Percentiles rank a stretch among this genome's conserved stretches.
Conservation (phyloP, 306 rosid species). For the Begonia loranthoides region DNA sequence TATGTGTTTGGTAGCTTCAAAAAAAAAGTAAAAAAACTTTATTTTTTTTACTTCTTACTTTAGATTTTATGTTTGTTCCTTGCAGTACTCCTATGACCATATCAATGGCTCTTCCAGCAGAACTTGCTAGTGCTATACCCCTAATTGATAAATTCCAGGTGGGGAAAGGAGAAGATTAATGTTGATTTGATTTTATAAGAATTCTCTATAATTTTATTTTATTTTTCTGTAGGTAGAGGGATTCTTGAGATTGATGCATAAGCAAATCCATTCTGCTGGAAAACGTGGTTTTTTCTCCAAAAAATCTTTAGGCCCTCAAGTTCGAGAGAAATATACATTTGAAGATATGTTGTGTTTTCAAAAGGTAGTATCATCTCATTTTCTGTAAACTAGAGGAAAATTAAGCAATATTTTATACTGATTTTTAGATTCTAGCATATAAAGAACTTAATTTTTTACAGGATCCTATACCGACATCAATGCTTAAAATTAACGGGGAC, state of each 20-base stretch:
- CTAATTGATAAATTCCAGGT: conserved; percentile 85
- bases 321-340: conserved; percentile 63
- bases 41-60: conserved; percentile 2
- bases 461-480: conserved; percentile 85
- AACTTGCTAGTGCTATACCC: conserved; percentile 87
- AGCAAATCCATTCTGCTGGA: conserved; percentile 90
- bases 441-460: conserved; percentile 19
- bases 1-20: background rate
- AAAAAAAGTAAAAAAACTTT: background rate
- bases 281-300: conserved; percentile 86
- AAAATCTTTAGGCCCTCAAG: conserved; percentile 65
- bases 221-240: conserved; percentile 58
- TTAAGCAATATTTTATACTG: too few species aligned
- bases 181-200: conserved; percentile 2
- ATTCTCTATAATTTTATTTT: conserved; percentile 6
- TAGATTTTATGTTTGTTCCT: conserved; percentile 5
- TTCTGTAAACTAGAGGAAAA: background rate
- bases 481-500: conserved; percentile 72
- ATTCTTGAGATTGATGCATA: conserved; percentile 78
- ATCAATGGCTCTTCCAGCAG: conserved; percentile 66
- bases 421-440: background rate
- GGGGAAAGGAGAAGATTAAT: conserved; percentile 2
- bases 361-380: conserved; percentile 39
- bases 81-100: conserved; percentile 63
- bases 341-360: conserved; percentile 96